Evolutionary conservation across 306 rosid species (phyloP).

Genomic region (Prunus fruticosa): DNA sequence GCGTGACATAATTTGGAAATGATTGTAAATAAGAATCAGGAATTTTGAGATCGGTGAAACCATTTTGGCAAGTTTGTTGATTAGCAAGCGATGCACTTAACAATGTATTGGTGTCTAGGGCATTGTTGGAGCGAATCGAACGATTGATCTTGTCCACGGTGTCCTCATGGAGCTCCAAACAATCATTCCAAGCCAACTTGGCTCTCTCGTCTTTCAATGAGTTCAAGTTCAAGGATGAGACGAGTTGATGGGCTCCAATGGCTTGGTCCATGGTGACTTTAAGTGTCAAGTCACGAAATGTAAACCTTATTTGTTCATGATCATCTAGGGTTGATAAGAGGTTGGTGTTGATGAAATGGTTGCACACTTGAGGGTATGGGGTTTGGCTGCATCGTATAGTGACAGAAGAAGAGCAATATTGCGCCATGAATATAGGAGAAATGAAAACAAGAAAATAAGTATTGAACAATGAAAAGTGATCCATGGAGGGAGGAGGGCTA

Average conservation of each 20-base stretch:
- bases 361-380: slow-evolving; percentile 64
- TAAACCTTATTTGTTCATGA: neutral
- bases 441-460: slow-evolving; percentile 24
- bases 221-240: slow-evolving; percentile 40
- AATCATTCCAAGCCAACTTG: slow-evolving; percentile 66
- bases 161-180: slow-evolving; percentile 67
- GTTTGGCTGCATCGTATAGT: slow-evolving; percentile 61
- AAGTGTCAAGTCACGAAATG: slow-evolving; percentile 47
- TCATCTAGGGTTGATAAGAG: slow-evolving; percentile 35
- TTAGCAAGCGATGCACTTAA: slow-evolving; percentile 76
- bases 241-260: slow-evolving; percentile 45
- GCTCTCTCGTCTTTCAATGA: slow-evolving; percentile 29
- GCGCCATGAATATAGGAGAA: slow-evolving; percentile 31
- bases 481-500: slow-evolving; percentile 23
- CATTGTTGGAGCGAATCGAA: slow-evolving; percentile 33
- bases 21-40: slow-evolving; percentile 24
- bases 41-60: slow-evolving; percentile 53
- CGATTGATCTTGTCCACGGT: slow-evolving; percentile 59
- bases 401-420: slow-evolving; percentile 13
- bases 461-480: slow-evolving; percentile 14
- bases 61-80: slow-evolving; percentile 71
- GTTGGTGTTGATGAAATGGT: slow-evolving; percentile 37
- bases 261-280: slow-evolving; percentile 68
- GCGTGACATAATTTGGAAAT: slow-evolving; percentile 37
- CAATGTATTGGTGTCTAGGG: slow-evolving; percentile 52